Percentiles rank a stretch among this genome's conserved stretches.
Conservation (phyloP, 2,329 filamentous ascomycete species). For the Boeremia exigua region DNA sequence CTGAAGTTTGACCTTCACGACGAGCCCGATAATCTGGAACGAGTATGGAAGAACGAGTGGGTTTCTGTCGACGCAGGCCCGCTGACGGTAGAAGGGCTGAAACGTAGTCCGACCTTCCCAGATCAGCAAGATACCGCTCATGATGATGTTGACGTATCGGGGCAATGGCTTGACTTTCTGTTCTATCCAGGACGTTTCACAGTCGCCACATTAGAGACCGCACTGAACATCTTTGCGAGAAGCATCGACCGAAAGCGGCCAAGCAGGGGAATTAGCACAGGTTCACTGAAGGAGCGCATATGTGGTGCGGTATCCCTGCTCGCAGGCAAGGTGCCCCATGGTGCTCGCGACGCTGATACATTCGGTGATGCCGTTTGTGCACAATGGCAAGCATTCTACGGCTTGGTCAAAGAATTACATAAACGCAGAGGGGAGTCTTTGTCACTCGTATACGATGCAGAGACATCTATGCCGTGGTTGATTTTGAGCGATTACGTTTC, state of each 20-base stretch:
- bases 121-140: constrained; percentile 41
- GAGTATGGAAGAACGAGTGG: constrained; percentile 69
- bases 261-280: constrained; percentile 42
- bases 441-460: constrained; percentile 75
- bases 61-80: constrained; percentile 52
- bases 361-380: constrained; percentile 76
- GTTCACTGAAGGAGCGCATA: constrained; percentile 76
- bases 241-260: constrained; percentile 52
- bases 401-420: constrained; percentile 83
- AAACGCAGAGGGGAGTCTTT: constrained; percentile 83
- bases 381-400: constrained; percentile 91
- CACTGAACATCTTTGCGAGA: constrained; percentile 80
- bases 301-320: constrained; percentile 74
- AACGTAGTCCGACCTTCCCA: constrained; percentile 47
- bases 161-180: constrained; percentile 86
- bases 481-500: constrained; percentile 82
- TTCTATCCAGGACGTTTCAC: constrained; percentile 85
- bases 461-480: constrained; percentile 78
- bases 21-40: constrained; percentile 66
- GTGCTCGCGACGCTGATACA: constrained; percentile 75
- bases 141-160: constrained; percentile 60
- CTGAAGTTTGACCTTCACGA: constrained; percentile 74
- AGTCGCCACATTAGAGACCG: constrained; percentile 78
- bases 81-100: constrained; percentile 50
- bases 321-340: constrained; percentile 67